Evolutionary conservation across 108 stramenopile species (phyloP).

Genomic region (Cyclotella sp.): DNA sequence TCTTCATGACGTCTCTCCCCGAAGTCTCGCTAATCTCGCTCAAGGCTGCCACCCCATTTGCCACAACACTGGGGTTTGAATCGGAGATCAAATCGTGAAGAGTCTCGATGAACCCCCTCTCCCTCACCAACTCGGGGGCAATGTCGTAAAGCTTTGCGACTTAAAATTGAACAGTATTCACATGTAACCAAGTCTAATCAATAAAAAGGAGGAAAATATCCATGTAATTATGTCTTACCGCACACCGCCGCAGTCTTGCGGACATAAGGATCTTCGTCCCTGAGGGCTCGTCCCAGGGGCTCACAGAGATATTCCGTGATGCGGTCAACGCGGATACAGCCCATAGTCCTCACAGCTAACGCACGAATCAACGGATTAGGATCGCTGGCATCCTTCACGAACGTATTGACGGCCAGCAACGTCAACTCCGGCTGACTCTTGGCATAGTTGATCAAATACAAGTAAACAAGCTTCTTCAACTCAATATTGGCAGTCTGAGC

Average conservation of each 20-base stretch:
- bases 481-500: slow-evolving; percentile 99
- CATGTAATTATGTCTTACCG: neutral
- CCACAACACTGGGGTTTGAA: slow-evolving; percentile 97
- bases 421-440: slow-evolving; percentile 98
- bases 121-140: slow-evolving; percentile 94
- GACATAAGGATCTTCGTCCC: slow-evolving; percentile 98
- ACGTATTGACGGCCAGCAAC: slow-evolving; percentile 99
- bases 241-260: slow-evolving; percentile 99
- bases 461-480: slow-evolving; percentile 98
- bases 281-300: slow-evolving; percentile 89
- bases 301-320: slow-evolving; percentile 99
- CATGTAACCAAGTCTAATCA: no score
- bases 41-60: slow-evolving; percentile 99
- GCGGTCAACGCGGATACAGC: slow-evolving; percentile 98
- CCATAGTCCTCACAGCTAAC: slow-evolving; percentile 99
- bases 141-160: slow-evolving; percentile 99
- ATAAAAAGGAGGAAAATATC: no score
- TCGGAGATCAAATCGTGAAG: slow-evolving; percentile 96
- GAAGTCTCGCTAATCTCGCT: slow-evolving; percentile 97
- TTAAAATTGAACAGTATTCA: no score
- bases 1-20: slow-evolving; percentile 94
- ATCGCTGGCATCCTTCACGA: slow-evolving; percentile 98
- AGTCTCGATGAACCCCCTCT: slow-evolving; percentile 96
- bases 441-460: slow-evolving; percentile 99
- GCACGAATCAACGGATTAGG: slow-evolving; percentile 99